Evolutionary conservation across 257 asterid genomes (phyloP), one percentile per base, ranked within the genome.

Genomic region (Salvia hispanica): DNA sequence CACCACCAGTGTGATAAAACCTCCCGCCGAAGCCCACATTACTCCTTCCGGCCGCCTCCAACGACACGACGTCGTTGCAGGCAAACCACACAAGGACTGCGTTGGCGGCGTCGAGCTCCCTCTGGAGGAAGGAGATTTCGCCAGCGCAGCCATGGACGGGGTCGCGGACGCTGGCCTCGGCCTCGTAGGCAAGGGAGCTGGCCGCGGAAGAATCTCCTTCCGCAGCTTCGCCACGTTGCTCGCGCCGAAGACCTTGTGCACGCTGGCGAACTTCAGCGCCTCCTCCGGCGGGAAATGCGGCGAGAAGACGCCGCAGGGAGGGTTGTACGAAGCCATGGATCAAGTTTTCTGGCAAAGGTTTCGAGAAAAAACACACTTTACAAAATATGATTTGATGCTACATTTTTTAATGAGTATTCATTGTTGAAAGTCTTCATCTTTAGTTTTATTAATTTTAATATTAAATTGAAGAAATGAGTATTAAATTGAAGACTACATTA

Each of bases 141-240:
- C 85, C 83, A 1, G 78, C 79, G 72, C 88, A 80, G 64, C 88
- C 88, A 54, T 80, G 76, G 2, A 83, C 85, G 28, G 88, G 88
- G 79, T 83, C 85, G 7, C 85, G 21, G 6, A 83, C 81, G 0
- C 88, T 83, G 4, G 85, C 85, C 69, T 80, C 88, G 3, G 88
- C 88, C 79, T 83, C 88, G 36, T 80, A 83, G 58, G 88, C 88
- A 0, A 83, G 76, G 12, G 88, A 83, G 34, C 76, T 75, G 3
- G 78, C 88, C 2, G 85, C 88, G 88, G 85, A 13, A 46, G 76
- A 2, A 83, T 80, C 52, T 83, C 88, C 74, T 77, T 80, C 8
- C 80, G 83, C 39, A 80, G 85, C 64, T 83, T 83, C 7, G 86
- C 74, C 1, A 78, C 88, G 67, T 83, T 81, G 78, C 88, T 76